Base-by-base conservation (phyloP, 257 asterid genomes). In the Avicennia marina region DNA sequence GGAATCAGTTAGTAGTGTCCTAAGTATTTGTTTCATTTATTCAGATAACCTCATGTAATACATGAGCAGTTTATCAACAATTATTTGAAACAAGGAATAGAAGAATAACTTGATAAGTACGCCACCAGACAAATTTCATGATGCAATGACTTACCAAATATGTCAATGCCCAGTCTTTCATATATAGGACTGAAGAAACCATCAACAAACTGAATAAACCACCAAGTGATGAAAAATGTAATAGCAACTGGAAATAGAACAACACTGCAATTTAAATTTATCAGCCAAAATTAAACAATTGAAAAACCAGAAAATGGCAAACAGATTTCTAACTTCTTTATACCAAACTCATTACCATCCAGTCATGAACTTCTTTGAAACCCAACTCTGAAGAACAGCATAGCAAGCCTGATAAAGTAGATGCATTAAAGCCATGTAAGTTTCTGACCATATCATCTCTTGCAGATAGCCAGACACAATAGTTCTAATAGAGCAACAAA, bases 341-440 rank as follows among this genome's bases (percentile, higher is more conserved):
- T 33, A 58, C 38, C 62, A 64, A 73, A 50, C 27, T 45, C 17
- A 8, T 73, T 78, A 91, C 98, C 96, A 88, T 83, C 98, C 98
- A 59, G 96, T 91, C 98, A 91, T 91, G 81, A 91, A 91, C 94
- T 91, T 91, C 86, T 73, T 85, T 6, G 98, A 91, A 63, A 81
- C 93, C 96, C 96, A 91, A 76, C 98, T 91, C 75, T 86, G 96
- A 58, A 91, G 90, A 78, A 91, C 98, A 50, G 90, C 95, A 80
- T 83, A 85, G 81, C 94, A 88, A 67, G 98, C 98, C 98, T 91
- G 90, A 68, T 42, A 44, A 69, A 67, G 48, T 54, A 72, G 52
- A 33, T 31, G 34, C 27, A 69, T 66, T 26, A 74, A 73, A 45
- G 42, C 42, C 49, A 50, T 22, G 11, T 21, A 45, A 46, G 20